Base-by-base conservation (phyloP, 108 stramenopile species). In the Aurantiochytrium sp. region DNA sequence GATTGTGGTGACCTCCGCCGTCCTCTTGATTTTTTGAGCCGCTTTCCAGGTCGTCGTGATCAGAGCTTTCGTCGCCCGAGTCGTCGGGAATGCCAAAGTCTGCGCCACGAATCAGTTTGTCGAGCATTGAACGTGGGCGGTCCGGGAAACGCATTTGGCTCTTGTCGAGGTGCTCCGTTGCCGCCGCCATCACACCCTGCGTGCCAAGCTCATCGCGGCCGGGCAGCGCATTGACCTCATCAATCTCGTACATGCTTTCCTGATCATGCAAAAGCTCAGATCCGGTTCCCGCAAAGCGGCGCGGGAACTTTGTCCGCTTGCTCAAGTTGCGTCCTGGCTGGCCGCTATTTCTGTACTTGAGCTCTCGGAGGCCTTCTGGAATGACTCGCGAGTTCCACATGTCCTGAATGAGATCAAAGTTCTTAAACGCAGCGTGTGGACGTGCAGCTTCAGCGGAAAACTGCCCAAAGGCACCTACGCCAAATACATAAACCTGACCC, bases 401-500 rank as follows among this genome's bases (percentile, higher is more conserved):
- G 47, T 90, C 51, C 60, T 91, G 87, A 47, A 95, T 59, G 16
- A 72, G 29, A 18, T 94, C 94, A 16, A 91, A 92, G 25, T 83
- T 58, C 69, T 92, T 93, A 29, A 87, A 72, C 29, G 90, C 91
- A 47, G 91, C 90, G 44, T 23, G 14, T 8, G 76, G 76, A 8
- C 73, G 58, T 4, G 93, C 88, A 3, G 91, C 71, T 5, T 76
- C 89, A 59, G 72, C 90, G 5, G 76, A 58, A 87, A 95, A 95
- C 88, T 95, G 94, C 14, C 92, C 92, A 60, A 89, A 89, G 51
- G 94, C 87, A 4, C 95, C 95, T 5, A 72, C 64, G 29, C 95
- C 95, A 57, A 95, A 93, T 12, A 95, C 94, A 87, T 95, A 95
- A 35, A 95, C 94, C 53, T 93, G 92, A 16, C 95, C 95, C 16